Conservation (phyloP, 2,329 filamentous ascomycete genomes). For the Diaporthe aspalathi region DNA sequence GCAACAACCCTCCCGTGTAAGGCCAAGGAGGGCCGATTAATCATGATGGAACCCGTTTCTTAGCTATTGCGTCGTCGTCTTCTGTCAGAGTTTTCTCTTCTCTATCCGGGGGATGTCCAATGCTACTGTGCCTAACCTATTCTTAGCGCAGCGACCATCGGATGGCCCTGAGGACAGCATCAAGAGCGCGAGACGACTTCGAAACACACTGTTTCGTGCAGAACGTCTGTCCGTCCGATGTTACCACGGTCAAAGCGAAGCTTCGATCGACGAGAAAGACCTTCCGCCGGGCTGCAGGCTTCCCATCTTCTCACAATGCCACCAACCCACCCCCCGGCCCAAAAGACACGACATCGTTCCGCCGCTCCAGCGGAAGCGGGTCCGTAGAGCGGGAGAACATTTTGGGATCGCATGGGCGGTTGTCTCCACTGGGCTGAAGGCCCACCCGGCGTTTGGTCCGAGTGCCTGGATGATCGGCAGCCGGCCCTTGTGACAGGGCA, state of each 20-base stretch:
- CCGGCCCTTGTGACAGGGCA: slow-evolving; percentile 11
- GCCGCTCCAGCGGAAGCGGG: slow-evolving; percentile 31
- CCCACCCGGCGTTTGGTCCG: slow-evolving; percentile 23
- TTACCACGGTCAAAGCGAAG: background rate
- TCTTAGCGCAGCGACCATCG: slow-evolving; percentile 10
- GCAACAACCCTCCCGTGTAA: background rate
- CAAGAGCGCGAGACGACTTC: slow-evolving; percentile 13
- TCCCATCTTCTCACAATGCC: background rate
- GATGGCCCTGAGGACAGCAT: background rate
- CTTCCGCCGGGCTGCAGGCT: background rate
- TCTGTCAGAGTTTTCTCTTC: background rate
- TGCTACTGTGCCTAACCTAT: slow-evolving; percentile 3
- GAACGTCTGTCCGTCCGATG: background rate
- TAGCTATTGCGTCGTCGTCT: background rate
- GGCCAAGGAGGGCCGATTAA: slow-evolving; percentile 5
- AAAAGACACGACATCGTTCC: slow-evolving; percentile 5
- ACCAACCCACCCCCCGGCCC: slow-evolving; percentile 6
- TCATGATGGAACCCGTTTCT: slow-evolving; percentile 21
- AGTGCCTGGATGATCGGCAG: slow-evolving; percentile 33
- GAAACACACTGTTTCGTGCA: slow-evolving; percentile 21
- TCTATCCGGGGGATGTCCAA: background rate
- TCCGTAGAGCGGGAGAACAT: slow-evolving; percentile 9
- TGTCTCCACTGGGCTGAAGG: slow-evolving; percentile 17
- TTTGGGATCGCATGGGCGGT: background rate
- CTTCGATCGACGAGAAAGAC: background rate